Evolutionary conservation across 441 rosid species (phyloP).

Genomic region (Mallotus repandus): DNA sequence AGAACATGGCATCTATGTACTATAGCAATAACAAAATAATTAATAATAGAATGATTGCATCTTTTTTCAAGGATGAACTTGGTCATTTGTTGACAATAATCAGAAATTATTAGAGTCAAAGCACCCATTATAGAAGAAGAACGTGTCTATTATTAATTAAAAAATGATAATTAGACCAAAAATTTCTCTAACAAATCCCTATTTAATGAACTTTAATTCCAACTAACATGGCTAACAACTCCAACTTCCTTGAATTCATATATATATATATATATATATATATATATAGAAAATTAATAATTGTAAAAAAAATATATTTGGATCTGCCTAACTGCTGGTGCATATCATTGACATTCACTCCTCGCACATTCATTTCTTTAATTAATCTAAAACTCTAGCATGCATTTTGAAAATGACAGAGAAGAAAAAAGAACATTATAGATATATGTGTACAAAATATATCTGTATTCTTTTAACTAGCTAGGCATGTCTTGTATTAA

Average conservation of each 20-base stretch:
- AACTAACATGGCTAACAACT: constrained; percentile 23
- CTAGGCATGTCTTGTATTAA: neutral
- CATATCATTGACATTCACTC: neutral
- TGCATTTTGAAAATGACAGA: neutral
- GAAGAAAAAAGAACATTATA: too few species aligned
- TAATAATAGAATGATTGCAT: neutral
- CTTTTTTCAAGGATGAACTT: neutral
- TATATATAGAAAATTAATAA: neutral
- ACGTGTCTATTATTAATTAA: constrained; percentile 4
- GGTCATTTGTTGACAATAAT: constrained; percentile 12
- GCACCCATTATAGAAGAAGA: constrained; percentile 13
- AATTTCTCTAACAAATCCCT: constrained; percentile 16
- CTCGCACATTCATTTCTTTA: constrained; percentile 6
- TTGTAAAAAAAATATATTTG: neutral
- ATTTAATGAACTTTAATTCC: constrained; percentile 15
- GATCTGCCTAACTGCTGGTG: constrained; percentile 11
- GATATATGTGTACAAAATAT: too few species aligned
- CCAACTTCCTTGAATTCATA: constrained; percentile 10
- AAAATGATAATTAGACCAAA: constrained; percentile 6
- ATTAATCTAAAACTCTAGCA: neutral
- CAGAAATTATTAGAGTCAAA: constrained; percentile 23
- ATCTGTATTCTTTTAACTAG: neutral
- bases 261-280: neutral
- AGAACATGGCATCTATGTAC: too few species aligned
- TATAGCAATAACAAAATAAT: neutral